Evolutionary conservation across 805 yeast genomes (phyloP), one percentile per base, ranked within the genome.

Genomic region (Metschnikowia borealis): DNA sequence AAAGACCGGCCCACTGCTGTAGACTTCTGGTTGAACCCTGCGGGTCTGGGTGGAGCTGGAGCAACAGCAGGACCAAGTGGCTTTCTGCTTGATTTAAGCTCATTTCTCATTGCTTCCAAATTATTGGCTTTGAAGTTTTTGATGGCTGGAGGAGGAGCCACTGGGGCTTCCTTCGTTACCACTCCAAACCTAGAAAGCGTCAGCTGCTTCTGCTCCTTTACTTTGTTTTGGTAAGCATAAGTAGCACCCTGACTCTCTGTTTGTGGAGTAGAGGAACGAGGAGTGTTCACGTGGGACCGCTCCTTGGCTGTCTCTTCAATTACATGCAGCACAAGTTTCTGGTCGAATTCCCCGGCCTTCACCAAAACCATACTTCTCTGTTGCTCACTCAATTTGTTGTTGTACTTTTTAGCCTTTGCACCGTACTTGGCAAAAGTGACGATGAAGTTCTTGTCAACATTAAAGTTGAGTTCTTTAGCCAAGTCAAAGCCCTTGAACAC

Each of bases 401-500:
- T 85, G 62, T 77, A 84, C 55, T 76, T 81, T 56, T 81, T 83
- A 0, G 89, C 84, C 53, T 78, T 82, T 2, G 82, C 73, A 36
- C 86, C 90, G 59, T 83, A 81, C 50, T 78, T 80, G 0, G 85
- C 83, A 60, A 87, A 75, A 40, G 79, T 65, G 20, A 75, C 76
- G 11, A 84, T 73, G 43, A 87, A 72, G 1, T 71, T 72, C 3
- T 73, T 75, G 37, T 82, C 84, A 18, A 85, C 73, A 2, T 63
- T 61, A 29, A 85, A 73, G 11, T 76, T 62, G 37, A 83, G 69
- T 38, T 81, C 84, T 31, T 69, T 66, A 0, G 90, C 87, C 40
- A 87, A 65, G 56, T 83, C 87, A 42, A 89, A 73, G 0, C 89
- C 82, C 39, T 79, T 77, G 46, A 83, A 77, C 4, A 87, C 85